These are phyloP conservation scores for Antitrichia curtipendula DNA, from an alignment of 225 moss, liverwort and hornwort genomes.

Conservation along the genomic window DNA sequence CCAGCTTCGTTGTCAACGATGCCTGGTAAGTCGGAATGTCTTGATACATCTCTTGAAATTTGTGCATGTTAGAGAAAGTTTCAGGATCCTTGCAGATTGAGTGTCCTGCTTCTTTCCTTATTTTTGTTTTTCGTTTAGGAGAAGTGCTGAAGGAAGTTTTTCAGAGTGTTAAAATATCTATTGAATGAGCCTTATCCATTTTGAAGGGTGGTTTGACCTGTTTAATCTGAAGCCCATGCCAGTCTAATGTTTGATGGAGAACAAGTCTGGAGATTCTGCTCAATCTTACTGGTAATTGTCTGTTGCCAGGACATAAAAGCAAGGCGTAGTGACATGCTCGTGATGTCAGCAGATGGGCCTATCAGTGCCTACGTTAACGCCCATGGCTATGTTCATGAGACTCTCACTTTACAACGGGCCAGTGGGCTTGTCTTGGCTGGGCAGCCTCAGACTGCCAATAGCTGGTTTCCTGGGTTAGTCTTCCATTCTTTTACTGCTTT, in stretches of 20 bases:
- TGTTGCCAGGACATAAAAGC: conserved; percentile 77
- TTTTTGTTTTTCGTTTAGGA: background rate
- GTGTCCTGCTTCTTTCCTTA: background rate
- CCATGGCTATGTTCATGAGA: conserved; percentile 75
- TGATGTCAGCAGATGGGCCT: conserved; percentile 94
- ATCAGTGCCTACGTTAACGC: conserved; percentile 88
- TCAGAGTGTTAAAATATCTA: background rate
- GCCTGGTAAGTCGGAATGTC: conserved; percentile 28
- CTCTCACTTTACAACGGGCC: conserved; percentile 77
- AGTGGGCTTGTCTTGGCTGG: conserved; percentile 69
- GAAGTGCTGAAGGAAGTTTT: background rate
- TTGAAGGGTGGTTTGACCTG: background rate
- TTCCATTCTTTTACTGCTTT: background rate
- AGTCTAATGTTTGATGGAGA: background rate
- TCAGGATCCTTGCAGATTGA: background rate
- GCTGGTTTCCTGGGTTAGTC: conserved; percentile 92
- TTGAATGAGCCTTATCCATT: background rate
- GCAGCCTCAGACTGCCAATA: conserved; percentile 69
- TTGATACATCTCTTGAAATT: background rate
- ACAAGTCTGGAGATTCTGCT: background rate
- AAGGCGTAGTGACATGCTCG: conserved; percentile 87
- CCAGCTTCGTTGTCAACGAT: conserved; percentile 71
- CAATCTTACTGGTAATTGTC: background rate
- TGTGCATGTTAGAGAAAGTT: background rate
- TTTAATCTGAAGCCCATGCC: background rate